Base-by-base conservation (phyloP, 371 early-diverging fungal species). In the Syncephalastrum racemosum region DNA sequence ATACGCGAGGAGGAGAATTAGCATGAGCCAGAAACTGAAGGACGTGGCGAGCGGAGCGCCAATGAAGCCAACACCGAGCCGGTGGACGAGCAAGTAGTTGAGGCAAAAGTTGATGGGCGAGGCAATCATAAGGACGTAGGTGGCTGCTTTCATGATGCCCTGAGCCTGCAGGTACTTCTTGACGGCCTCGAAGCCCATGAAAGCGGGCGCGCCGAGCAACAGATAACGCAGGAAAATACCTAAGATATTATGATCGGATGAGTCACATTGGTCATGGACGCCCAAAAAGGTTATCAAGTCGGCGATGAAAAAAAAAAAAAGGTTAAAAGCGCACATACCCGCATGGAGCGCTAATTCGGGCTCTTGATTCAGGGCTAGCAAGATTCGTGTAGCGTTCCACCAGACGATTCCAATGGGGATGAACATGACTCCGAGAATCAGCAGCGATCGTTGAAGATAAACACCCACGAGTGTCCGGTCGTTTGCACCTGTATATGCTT, bases 31-130 rank as follows among this genome's bases (percentile, higher is more conserved):
- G 67, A 91, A 88, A 14, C 90, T 88, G 39, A 90, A 65, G 15
- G 82, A 74, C 0, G 89, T 88, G 12, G 93, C 95, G 4, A 92
- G 58, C 0, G 96, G 94, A 0, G 95, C 92, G 19, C 97, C 95
- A 44, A 88, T 83, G 53, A 86, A 89, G 8, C 95, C 95, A 20
- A 93, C 56, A 3, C 75, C 67, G 14, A 83, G 64, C 14, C 83
- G 78, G 80, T 85, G 90, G 22, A 94, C 93, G 18, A 94, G 68
- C 7, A 69, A 25, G 44, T 88, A 93, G 67, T 88, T 93, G 57
- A 89, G 68, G 18, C 86, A 55, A 2, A 90, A 67, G 64, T 93
- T 93, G 56, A 93, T 50, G 18, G 93, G 93, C 5, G 89, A 68
- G 8, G 85, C 84, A 18, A 90, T 73, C 42, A 87, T 44, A 55